These are phyloP conservation scores for Arabis hirsuta DNA, from an alignment of 345 rosid genomes.

Conservation along the genomic window DNA sequence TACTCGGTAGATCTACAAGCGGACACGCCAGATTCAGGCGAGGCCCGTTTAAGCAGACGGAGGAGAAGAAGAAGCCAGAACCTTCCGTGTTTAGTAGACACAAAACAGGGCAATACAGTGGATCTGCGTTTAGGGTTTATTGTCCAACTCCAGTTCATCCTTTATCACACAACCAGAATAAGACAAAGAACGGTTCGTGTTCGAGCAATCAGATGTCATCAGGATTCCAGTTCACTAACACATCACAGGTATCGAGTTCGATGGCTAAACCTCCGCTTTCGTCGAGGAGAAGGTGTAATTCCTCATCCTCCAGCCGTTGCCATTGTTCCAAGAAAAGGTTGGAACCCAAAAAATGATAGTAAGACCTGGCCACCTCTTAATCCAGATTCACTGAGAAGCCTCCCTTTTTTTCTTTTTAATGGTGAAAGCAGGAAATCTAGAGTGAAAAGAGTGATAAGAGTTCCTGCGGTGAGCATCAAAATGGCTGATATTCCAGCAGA, in stretches of 20 bases:
- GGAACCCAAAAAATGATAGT: background rate
- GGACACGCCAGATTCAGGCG: constrained; percentile 94
- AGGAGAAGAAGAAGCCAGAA: constrained; percentile 26
- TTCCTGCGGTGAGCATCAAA: constrained; percentile 81
- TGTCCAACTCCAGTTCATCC: constrained; percentile 77
- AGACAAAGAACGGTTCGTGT: constrained; percentile 29
- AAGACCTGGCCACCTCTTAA: constrained; percentile 9
- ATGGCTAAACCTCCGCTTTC: constrained; percentile 74
- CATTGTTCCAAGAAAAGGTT: constrained; percentile 97
- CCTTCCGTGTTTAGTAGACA: constrained; percentile 37
- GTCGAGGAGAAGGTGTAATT: constrained; percentile 72
- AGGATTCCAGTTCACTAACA: constrained; percentile 68
- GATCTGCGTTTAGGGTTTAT: constrained; percentile 70
- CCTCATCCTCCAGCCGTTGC: constrained; percentile 77
- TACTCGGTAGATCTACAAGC: constrained; percentile 69
- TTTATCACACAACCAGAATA: constrained; percentile 57
- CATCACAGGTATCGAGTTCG: constrained; percentile 56
- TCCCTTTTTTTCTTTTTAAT: background rate
- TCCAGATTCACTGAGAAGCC: background rate
- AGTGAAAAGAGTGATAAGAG: constrained; percentile 67
- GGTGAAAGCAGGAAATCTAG: constrained; percentile 65
- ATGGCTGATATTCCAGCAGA: constrained; percentile 94
- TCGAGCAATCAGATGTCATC: constrained; percentile 60
- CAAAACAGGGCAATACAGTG: constrained; percentile 37
- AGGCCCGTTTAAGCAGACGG: constrained; percentile 22